A percentile compares a stretch with the other conserved stretches of the same genome.
phyloP scores from a whole-genome alignment of 345 rosid species.

The Angophora floribunda region DNA sequence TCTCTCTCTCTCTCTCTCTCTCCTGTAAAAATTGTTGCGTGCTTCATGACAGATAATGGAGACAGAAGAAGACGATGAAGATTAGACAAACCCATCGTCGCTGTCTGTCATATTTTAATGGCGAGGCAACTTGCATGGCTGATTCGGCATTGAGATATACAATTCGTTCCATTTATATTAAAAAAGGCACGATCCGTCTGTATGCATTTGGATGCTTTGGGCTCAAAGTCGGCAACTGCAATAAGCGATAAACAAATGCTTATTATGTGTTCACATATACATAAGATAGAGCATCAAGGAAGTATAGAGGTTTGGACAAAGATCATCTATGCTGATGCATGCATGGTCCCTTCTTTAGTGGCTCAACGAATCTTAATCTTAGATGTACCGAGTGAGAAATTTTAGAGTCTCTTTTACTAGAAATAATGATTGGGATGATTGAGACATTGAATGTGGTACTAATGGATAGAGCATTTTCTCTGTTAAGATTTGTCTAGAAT shows the following conservation, averaged over 20 bases:
- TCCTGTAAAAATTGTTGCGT: not conserved
- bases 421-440: no score
- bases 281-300: not conserved
- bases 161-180: not conserved
- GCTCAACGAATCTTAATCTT: not conserved
- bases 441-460: no score
- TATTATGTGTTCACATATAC: not conserved
- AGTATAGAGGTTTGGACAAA: not conserved
- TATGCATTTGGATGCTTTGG: not conserved
- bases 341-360: not conserved
- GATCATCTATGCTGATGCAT: not conserved
- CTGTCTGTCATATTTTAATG: not conserved
- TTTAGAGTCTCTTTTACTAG: not conserved
- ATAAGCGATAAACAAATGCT: not conserved
- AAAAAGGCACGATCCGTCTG: not conserved
- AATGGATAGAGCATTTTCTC: no score
- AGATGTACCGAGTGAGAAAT: not conserved
- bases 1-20: no score
- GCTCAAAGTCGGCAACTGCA: not conserved
- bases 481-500: no score
- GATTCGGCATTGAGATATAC: not conserved
- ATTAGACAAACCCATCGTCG: not conserved
- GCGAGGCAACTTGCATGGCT: not conserved
- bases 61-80: not conserved
- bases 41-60: not conserved